Base-by-base conservation (phyloP, 345 rosid species). In the Lumnitzera racemosa region DNA sequence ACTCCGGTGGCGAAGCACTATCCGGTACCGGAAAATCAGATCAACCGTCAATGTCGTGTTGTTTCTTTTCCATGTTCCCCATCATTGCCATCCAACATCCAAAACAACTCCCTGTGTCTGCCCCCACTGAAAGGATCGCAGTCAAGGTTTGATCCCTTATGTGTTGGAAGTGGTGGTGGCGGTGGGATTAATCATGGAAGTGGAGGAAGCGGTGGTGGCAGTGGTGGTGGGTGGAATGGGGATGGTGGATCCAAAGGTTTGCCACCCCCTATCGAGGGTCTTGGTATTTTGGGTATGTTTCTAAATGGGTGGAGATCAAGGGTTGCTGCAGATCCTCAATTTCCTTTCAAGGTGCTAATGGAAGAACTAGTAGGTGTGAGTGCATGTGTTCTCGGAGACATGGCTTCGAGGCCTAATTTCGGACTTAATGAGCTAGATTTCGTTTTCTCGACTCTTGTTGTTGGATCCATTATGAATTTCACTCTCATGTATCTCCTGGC, bases 401-500 rank as follows among this genome's bases (percentile, higher is more conserved):
- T 58, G 61, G 46, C 61, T 23, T 31, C 50, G 15, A 20, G 49
- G 12, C 61, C 61, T 7, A 58, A 58, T 20, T 58, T 58, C 51
- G 61, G 61, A 12, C 61, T 58, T 13, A 46, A 58, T 49, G 61
- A 58, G 51, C 61, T 58, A 13, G 61, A 58, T 24, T 58, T 58
- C 29, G 61, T 58, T 49, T 58, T 58, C 51, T 58, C 61, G 11
- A 41, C 50, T 8, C 46, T 58, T 23, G 61, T 58, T 6, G 61
- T 41, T 13, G 97, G 97, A 29, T 88, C 84, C 25, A 90, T 95
- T 12, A 64, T 95, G 49, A 95, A 95, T 67, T 95, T 95, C 68
- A 77, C 82, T 46, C 95, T 95, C 36, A 95, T 95, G 99, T 94
- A 90, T 61, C 80, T 94, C 20, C 67, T 94, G 31, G 99, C 99